Evolutionary conservation across 176 grass and related monocot species (phyloP).

Genomic region (Eleusine coracana): DNA sequence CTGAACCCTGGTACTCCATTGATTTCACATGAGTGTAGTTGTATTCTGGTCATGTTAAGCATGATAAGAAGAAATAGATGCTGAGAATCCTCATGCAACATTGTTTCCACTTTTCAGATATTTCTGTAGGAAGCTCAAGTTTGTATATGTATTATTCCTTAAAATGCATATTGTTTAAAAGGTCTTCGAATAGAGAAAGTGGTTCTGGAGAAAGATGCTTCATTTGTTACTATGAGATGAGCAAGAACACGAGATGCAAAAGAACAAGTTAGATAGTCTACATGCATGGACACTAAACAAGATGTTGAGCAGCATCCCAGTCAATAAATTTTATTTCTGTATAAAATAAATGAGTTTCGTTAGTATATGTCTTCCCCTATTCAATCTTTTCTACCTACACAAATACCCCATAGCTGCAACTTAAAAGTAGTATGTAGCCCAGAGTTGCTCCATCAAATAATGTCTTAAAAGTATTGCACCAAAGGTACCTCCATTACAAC

Average conservation of each 20-base stretch:
- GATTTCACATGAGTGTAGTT: not conserved
- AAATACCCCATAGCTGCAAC: not conserved
- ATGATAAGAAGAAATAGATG: slow-evolving; percentile 18
- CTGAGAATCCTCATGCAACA: not conserved
- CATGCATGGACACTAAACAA: not conserved
- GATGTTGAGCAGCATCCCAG: not conserved
- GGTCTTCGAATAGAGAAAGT: slow-evolving; percentile 4
- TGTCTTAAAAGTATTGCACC: slow-evolving; percentile 5
- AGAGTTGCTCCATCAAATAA: not conserved
- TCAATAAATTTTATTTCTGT: not conserved
- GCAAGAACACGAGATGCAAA: not conserved
- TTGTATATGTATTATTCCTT: slow-evolving; percentile 9
- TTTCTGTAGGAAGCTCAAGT: not conserved
- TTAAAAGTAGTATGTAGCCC: not conserved
- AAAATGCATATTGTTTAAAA: not conserved
- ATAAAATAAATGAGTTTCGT: not conserved
- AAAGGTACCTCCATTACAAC: too few relatives aligned
- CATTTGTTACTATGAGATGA: not conserved
- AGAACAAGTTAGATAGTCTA: not conserved
- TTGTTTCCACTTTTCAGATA: not conserved
- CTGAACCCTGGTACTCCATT: not conserved
- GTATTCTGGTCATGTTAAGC: not conserved
- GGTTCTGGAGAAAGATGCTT: slow-evolving; percentile 15
- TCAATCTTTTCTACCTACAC: not conserved
- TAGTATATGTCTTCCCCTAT: not conserved